Conservation (phyloP, 2,329 filamentous ascomycete genomes). For the Berkeleyomyces rouxiae region DNA sequence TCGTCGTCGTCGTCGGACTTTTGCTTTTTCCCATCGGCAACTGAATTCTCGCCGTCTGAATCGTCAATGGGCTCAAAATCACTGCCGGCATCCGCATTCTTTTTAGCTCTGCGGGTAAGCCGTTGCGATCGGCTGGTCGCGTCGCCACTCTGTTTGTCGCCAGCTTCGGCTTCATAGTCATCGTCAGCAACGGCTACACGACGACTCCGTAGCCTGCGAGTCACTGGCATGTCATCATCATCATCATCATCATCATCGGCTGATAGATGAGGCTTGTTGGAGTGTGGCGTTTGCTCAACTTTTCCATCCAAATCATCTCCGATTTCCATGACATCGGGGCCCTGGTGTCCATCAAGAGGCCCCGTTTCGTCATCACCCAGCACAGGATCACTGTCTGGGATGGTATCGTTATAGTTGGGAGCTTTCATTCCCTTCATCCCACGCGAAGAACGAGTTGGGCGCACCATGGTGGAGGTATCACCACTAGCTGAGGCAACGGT, state of each 20-base stretch:
- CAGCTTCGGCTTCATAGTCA: constrained; percentile 33
- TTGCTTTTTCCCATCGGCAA: constrained; percentile 28
- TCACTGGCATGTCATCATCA: constrained; percentile 18
- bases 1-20: constrained; percentile 22
- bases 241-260: constrained; percentile 20
- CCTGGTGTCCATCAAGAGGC: constrained; percentile 18
- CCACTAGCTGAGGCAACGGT: constrained; percentile 33
- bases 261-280: background rate
- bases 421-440: constrained; percentile 33
- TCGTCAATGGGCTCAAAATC: constrained; percentile 43
- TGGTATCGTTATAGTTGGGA: constrained; percentile 7
- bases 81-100: constrained; percentile 37
- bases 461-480: constrained; percentile 14
- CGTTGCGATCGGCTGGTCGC: constrained; percentile 25
- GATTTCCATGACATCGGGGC: constrained; percentile 17
- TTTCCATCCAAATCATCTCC: constrained; percentile 17
- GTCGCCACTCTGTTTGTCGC: constrained; percentile 10
- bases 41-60: constrained; percentile 40
- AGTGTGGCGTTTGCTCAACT: background rate
- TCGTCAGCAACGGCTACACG: constrained; percentile 17
- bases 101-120: constrained; percentile 31
- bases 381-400: constrained; percentile 12
- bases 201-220: constrained; percentile 9
- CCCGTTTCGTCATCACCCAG: constrained; percentile 15
- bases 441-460: constrained; percentile 29